Percentiles rank a stretch among this genome's conserved stretches.
phyloP scores from a whole-genome alignment of 345 rosid species.

The Salix suchowensis region DNA sequence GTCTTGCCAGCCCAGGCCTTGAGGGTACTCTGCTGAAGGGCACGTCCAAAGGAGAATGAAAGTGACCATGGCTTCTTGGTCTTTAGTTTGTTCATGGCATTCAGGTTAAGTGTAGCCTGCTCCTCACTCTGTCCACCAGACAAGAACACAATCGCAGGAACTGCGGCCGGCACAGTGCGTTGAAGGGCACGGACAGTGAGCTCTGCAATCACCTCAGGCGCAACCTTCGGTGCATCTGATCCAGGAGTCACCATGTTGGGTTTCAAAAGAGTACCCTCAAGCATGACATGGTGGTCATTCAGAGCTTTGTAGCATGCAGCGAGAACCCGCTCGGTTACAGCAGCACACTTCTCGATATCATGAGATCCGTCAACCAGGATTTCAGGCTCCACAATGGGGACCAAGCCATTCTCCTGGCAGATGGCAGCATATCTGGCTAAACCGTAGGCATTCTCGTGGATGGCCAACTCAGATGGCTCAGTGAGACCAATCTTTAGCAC shows the following conservation, averaged over 20 bases:
- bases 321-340: constrained; percentile 70
- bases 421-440: constrained; percentile 78
- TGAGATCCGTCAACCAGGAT: constrained; percentile 84
- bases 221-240: constrained; percentile 69
- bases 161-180: constrained; percentile 81
- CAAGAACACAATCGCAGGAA: constrained; percentile 84
- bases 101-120: constrained; percentile 77
- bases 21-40: constrained; percentile 87
- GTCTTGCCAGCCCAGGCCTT: constrained; percentile 86
- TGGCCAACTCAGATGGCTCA: constrained; percentile 78
- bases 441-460: constrained; percentile 84
- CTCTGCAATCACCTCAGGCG: constrained; percentile 77
- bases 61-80: constrained; percentile 88
- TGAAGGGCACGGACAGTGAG: constrained; percentile 68
- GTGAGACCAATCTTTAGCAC: constrained; percentile 72
- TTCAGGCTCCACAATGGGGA: constrained; percentile 94
- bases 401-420: constrained; percentile 96
- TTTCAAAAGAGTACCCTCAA: constrained; percentile 86
- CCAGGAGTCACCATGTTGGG: constrained; percentile 99
- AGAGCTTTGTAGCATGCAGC: constrained; percentile 96
- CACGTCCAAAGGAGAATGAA: constrained; percentile 88
- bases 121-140: constrained; percentile 96
- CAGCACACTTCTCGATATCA: constrained; percentile 72
- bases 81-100: constrained; percentile 77
- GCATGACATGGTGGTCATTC: constrained; percentile 79